Evolutionary conservation across 371 early-diverging fungal species (phyloP).

Genomic region (Mortierella sp.): DNA sequence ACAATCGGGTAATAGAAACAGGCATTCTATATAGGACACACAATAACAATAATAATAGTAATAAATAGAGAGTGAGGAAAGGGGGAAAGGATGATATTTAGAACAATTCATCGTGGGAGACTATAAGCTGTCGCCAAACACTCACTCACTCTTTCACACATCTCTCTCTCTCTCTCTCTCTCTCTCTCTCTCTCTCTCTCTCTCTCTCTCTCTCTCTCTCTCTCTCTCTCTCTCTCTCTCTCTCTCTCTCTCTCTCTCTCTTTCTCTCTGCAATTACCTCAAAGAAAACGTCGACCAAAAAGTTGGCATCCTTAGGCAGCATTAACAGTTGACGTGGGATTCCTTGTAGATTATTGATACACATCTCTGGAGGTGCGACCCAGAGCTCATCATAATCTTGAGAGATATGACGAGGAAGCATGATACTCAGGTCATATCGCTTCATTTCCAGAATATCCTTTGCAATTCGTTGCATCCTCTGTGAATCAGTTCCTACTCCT

Average conservation of each 20-base stretch:
- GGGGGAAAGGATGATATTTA: background rate
- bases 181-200: too few species aligned
- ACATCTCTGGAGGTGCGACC: constrained; percentile 11
- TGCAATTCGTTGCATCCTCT: constrained; percentile 3
- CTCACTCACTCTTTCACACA: too few species aligned
- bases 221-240: too few species aligned
- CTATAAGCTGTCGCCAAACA: too few species aligned
- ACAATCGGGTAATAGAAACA: constrained; percentile 41
- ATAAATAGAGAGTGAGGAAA: too few species aligned
- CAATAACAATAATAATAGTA: background rate
- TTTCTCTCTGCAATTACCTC: constrained; percentile 24
- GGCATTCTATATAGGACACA: constrained; percentile 23
- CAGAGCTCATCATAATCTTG: constrained; percentile 39
- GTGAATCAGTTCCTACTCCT: too few species aligned
- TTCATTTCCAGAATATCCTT: constrained; percentile 30
- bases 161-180: too few species aligned
- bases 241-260: too few species aligned
- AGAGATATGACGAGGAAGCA: constrained; percentile 41
- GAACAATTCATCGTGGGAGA: background rate
- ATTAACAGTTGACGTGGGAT: constrained; percentile 36
- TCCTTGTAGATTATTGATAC: constrained; percentile 8
- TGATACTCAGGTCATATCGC: constrained; percentile 29
- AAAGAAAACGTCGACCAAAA: constrained; percentile 39
- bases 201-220: too few species aligned
- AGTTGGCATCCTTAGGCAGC: constrained; percentile 46